Conservation (phyloP, 2,329 filamentous ascomycete species). For the Sporothrix luriei region DNA sequence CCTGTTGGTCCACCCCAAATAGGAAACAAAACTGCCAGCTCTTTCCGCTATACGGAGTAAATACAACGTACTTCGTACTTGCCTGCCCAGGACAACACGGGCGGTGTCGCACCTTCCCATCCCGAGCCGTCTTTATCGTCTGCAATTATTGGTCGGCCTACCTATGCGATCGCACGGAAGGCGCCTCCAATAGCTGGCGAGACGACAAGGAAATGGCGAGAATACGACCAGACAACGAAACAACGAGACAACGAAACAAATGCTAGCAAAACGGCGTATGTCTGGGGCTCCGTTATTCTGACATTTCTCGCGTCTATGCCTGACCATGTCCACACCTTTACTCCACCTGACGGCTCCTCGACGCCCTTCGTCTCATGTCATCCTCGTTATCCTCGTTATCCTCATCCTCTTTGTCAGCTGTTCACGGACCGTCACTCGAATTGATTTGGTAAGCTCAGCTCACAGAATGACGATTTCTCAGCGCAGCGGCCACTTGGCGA, state of each 20-base stretch:
- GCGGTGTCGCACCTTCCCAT: background rate
- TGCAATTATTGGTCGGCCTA: no score
- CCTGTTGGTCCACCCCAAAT: conserved; percentile 2
- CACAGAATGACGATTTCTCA: background rate
- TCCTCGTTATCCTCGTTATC: background rate
- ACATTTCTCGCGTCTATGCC: background rate
- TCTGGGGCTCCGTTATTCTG: background rate
- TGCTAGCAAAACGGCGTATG: no score
- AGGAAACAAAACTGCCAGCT: background rate
- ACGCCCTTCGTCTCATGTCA: background rate
- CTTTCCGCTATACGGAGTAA: no score
- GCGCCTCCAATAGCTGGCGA: background rate
- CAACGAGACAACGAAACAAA: no score
- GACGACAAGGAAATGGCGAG: background rate
- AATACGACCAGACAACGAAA: no score
- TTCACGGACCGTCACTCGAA: background rate
- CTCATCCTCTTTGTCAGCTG: background rate
- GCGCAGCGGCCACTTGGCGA: background rate
- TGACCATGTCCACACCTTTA: no score
- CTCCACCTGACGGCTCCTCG: background rate
- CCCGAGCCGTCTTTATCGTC: background rate
- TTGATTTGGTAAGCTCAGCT: conserved; percentile 21
- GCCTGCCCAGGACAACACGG: background rate
- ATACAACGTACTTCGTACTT: no score
- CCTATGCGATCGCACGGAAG: no score